Conservation (phyloP, 2,329 filamentous ascomycete genomes). For the Clonostachys byssicola region DNA sequence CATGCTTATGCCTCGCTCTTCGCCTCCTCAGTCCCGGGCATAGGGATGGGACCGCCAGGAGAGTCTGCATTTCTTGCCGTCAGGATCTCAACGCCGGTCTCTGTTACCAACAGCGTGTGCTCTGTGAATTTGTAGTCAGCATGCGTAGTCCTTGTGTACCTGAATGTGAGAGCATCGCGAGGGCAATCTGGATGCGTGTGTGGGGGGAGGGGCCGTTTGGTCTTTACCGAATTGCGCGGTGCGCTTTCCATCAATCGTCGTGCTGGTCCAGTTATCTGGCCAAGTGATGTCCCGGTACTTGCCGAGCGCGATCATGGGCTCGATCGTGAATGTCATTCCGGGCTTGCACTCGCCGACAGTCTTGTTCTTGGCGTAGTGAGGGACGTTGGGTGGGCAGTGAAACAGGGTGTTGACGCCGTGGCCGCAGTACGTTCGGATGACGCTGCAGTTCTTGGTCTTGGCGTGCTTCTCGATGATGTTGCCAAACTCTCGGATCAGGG, state of each 20-base stretch:
- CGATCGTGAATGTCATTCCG: slow-evolving; percentile 98
- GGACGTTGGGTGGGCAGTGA: slow-evolving; percentile 89
- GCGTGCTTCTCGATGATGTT: slow-evolving; percentile 95
- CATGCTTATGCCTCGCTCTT: slow-evolving; percentile 5
- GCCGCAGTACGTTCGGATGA: slow-evolving; percentile 93
- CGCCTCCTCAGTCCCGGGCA: slow-evolving; percentile 32
- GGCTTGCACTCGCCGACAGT: slow-evolving; percentile 89
- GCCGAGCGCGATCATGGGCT: slow-evolving; percentile 95
- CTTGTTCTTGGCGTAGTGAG: slow-evolving; percentile 98
- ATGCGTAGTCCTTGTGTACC: not conserved
- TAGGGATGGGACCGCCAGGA: slow-evolving; percentile 67
- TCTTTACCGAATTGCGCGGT: slow-evolving; percentile 84
- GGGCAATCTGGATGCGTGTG: not conserved
- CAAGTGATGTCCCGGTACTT: slow-evolving; percentile 91
- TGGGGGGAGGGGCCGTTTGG: slow-evolving; percentile 16
- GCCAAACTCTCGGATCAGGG: slow-evolving; percentile 87
- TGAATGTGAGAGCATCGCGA: not conserved
- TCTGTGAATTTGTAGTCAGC: slow-evolving; percentile 39
- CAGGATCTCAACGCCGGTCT: slow-evolving; percentile 75
- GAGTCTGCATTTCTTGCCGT: slow-evolving; percentile 71
- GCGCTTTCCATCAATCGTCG: slow-evolving; percentile 81
- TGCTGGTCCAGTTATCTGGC: slow-evolving; percentile 98
- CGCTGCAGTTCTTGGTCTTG: slow-evolving; percentile 79
- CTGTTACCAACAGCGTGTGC: slow-evolving; percentile 79
- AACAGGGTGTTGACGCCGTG: slow-evolving; percentile 94